Evolutionary conservation across 2,329 filamentous ascomycete species (phyloP).

Genomic region (Beauveria pseudobassiana): DNA sequence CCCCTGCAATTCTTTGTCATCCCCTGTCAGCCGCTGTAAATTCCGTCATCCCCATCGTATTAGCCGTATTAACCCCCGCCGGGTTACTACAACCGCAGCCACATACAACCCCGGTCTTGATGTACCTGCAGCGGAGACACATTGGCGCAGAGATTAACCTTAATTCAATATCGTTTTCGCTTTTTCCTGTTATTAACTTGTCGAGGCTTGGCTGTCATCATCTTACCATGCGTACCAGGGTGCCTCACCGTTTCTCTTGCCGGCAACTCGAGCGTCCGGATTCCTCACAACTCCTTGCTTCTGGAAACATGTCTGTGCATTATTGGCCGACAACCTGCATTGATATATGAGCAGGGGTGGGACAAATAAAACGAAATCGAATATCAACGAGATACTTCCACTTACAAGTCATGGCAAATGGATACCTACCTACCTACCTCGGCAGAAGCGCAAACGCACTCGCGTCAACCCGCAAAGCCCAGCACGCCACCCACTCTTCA

Average conservation of each 20-base stretch:
- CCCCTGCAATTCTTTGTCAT: neutral
- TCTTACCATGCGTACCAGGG: neutral
- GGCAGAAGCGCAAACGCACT: neutral
- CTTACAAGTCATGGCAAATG: neutral
- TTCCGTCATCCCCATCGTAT: neutral
- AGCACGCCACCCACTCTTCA: neutral
- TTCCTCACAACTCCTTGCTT: neutral
- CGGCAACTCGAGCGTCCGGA: neutral
- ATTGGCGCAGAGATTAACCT: neutral
- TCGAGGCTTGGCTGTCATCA: neutral
- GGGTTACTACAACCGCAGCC: neutral
- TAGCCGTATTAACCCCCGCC: neutral
- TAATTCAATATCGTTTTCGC: neutral
- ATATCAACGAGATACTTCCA: neutral
- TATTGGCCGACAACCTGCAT: neutral
- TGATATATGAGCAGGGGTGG: neutral
- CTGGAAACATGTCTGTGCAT: slow-evolving; percentile 7
- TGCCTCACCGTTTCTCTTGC: neutral
- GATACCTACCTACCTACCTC: neutral
- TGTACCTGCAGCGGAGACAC: neutral
- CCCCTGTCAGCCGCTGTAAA: neutral
- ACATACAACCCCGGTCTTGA: neutral
- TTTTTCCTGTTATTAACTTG: neutral
- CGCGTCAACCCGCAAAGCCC: neutral
- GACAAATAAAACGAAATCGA: neutral